Conservation (phyloP, 139 green algal species). For the Closterium sp. region DNA sequence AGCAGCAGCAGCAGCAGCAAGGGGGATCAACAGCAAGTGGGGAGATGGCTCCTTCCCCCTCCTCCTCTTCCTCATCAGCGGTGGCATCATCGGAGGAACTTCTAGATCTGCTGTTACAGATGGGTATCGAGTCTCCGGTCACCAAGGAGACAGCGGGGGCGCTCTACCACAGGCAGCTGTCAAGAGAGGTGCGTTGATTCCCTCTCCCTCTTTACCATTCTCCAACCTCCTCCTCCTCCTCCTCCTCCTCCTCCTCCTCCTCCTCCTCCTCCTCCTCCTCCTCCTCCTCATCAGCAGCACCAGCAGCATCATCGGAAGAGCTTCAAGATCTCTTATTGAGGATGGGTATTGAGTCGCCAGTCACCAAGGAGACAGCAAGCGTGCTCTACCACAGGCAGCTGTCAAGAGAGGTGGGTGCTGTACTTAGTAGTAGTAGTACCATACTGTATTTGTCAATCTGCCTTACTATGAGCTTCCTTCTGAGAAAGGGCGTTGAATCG, state of each 20-base stretch:
- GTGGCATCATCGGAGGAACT: slow-evolving; percentile 24
- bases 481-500: neutral
- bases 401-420: slow-evolving; percentile 65
- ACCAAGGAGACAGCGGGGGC: no score
- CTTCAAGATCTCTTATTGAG: slow-evolving; percentile 75
- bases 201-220: no score
- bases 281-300: neutral
- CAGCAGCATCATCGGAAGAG: slow-evolving; percentile 44
- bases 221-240: no score
- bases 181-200: no score
- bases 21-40: neutral
- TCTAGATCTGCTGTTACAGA: neutral
- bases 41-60: neutral
- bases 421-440: no score
- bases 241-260: no score
- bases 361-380: slow-evolving; percentile 81
- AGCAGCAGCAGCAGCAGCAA: neutral
- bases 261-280: neutral
- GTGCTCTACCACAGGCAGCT: slow-evolving; percentile 83
- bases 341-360: slow-evolving; percentile 83
- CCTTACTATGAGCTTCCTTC: no score
- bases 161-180: no score
- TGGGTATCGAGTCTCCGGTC: neutral
- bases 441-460: no score
- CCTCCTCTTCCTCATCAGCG: neutral